Conservation (phyloP, 1,284 basidiomycete genomes). For the Anthracocystis walkeri region DNA sequence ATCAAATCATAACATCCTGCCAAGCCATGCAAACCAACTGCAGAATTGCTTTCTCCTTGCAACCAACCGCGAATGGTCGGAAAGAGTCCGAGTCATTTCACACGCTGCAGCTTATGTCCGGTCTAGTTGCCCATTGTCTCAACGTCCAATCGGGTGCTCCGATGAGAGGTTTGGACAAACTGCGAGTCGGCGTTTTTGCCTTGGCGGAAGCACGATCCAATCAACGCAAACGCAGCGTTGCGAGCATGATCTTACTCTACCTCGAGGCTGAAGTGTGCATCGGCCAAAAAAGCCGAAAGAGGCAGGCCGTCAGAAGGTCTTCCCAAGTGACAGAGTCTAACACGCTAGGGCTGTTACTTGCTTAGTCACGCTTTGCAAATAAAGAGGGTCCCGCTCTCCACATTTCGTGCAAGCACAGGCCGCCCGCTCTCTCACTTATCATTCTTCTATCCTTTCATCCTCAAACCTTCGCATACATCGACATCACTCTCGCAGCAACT, state of each 20-base stretch:
- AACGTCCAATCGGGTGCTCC: slow-evolving; percentile 5
- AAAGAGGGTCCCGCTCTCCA: slow-evolving; percentile 11
- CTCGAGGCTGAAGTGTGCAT: background rate
- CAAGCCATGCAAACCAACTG: background rate
- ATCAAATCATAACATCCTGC: slow-evolving; percentile 2
- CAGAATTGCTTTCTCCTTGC: background rate
- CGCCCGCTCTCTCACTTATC: background rate
- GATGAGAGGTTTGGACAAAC: background rate
- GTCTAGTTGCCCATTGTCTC: background rate
- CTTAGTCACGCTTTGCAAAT: slow-evolving; percentile 12
- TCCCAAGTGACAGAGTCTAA: too few species aligned
- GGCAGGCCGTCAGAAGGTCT: background rate
- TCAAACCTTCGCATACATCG: background rate
- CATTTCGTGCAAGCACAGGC: slow-evolving; percentile 5
- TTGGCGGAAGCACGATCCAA: slow-evolving; percentile 3
- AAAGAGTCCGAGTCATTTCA: background rate
- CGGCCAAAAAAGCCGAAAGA: slow-evolving; percentile 7
- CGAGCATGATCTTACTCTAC: background rate
- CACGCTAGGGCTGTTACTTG: background rate
- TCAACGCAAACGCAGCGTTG: background rate
- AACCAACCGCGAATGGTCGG: background rate
- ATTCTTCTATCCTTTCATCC: background rate
- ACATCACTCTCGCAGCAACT: background rate
- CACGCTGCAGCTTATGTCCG: background rate
- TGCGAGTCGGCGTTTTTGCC: background rate